Evolutionary conservation across 306 rosid species (phyloP), one percentile per base, ranked within the genome.

Genomic region (Hippophae tibetana): DNA sequence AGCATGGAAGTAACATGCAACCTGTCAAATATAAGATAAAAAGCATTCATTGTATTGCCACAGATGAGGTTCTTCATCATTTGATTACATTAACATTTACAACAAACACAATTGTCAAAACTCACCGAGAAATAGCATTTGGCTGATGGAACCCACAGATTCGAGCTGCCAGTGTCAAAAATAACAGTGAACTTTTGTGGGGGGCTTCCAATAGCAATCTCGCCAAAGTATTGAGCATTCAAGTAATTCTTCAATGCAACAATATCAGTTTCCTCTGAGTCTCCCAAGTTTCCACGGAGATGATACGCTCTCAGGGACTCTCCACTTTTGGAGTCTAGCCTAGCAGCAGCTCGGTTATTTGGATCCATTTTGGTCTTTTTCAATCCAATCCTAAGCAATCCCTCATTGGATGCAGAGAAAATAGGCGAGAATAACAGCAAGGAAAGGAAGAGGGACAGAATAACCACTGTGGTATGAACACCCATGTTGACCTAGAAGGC

Each of bases 191-290:
- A 88, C 46, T 43, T 79, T 76, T 92, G 96, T 52, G 96, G 88
- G 25, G 99, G 99, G 62, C 76, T 79, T 10, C 99, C 99, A 66
- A 92, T 77, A 48, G 55, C 62, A 26, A 92, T 85, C 69, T 88
- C 99, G 57, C 99, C 99, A 62, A 72, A 87, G 65, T 92, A 92
- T 65, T 88, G 96, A 80, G 99, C 96, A 77, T 92, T 93, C 82
- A 92, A 50, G 74, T 83, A 92, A 71, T 92, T 92, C 78, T 82
- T 88, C 13, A 92, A 56, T 0, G 66, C 64, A 53, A 92, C 86
- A 66, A 86, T 60, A 68, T 88, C 96, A 0, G 72, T 0, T 4
- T 72, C 73, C 52, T 5, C 62, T 7, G 57, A 23, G 12, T 68
- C 76, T 27, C 78, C 83, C 8, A 77, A 65, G 31, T 72, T 65